phyloP scores from a whole-genome alignment of 1,139 yeast species.

The Yamadazyma atlantica region DNA sequence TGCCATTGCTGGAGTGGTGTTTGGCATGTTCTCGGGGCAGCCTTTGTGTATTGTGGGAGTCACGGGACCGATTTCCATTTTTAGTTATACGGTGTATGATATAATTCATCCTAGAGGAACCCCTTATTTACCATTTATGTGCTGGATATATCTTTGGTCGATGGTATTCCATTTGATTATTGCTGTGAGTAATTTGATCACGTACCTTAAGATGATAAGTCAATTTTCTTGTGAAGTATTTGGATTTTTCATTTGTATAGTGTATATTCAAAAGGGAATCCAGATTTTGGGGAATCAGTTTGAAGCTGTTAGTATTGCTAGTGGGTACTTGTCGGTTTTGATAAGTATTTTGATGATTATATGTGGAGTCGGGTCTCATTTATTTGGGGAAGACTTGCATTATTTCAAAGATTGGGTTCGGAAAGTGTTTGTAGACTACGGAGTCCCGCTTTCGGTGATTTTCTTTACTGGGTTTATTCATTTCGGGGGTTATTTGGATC shows the following conservation, averaged over 20 bases:
- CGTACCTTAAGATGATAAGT: constrained; percentile 71
- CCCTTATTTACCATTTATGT: constrained; percentile 89
- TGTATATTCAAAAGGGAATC: constrained; percentile 90
- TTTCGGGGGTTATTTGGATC: constrained; percentile 72
- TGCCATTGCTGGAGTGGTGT: constrained; percentile 85
- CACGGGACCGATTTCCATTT: constrained; percentile 90
- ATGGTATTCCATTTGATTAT: constrained; percentile 76
- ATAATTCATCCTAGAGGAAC: constrained; percentile 64
- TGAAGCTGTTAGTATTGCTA: constrained; percentile 36
- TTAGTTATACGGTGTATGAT: constrained; percentile 88
- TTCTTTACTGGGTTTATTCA: constrained; percentile 92
- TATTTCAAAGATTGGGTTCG: constrained; percentile 60
- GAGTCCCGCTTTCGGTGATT: constrained; percentile 77
- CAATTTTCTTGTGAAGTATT: constrained; percentile 88
- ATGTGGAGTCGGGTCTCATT: constrained; percentile 65
- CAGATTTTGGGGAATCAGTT: constrained; percentile 79
- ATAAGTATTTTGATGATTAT: constrained; percentile 72
- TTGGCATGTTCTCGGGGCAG: constrained; percentile 85
- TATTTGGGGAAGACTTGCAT: constrained; percentile 60
- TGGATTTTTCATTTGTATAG: constrained; percentile 86
- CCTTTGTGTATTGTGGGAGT: constrained; percentile 97
- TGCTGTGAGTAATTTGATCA: constrained; percentile 69
- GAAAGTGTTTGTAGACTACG: constrained; percentile 78
- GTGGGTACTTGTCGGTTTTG: constrained; percentile 76
- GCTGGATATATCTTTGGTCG: constrained; percentile 93